These are phyloP conservation scores for Fusarium sp. DNA, from an alignment of 2,329 filamentous ascomycete species.

Conservation along the genomic window DNA sequence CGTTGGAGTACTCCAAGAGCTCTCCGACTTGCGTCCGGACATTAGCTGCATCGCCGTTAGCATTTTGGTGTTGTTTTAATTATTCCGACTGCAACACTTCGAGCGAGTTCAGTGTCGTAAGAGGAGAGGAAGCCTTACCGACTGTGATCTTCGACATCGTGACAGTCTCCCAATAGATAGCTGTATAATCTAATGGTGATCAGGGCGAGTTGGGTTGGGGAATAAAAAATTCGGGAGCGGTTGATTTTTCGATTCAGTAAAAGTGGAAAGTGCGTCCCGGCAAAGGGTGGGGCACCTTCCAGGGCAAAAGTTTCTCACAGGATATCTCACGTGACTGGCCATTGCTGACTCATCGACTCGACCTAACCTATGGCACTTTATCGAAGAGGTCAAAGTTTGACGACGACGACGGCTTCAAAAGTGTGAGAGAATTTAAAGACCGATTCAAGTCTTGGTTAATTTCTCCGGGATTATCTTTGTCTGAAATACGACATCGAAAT, in stretches of 20 bases:
- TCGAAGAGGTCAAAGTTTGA: conserved; percentile 7
- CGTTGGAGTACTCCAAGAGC: conserved; percentile 91
- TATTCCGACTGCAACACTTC: background rate
- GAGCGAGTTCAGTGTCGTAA: background rate
- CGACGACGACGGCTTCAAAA: conserved; percentile 13
- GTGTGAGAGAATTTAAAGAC: background rate
- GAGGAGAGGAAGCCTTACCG: conserved; percentile 60
- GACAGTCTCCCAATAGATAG: conserved; percentile 88
- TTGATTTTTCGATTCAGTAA: conserved; percentile 39
- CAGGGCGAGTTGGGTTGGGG: conserved; percentile 48
- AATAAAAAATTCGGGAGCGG: conserved; percentile 19
- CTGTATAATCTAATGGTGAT: conserved; percentile 76
- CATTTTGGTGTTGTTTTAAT: conserved; percentile 43
- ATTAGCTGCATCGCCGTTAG: conserved; percentile 70
- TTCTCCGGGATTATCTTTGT: background rate
- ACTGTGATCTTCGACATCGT: conserved; percentile 90
- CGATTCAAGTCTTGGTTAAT: background rate
- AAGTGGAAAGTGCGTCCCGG: conserved; percentile 21
- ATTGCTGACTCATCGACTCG: background rate
- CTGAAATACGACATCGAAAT: conserved; percentile 1
- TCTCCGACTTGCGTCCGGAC: conserved; percentile 94
- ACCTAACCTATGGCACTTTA: conserved; percentile 16
- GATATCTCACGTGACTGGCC: conserved; percentile 45
- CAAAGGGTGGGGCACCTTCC: conserved; percentile 32
- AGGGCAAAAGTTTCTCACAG: conserved; percentile 54